Base-by-base conservation (phyloP, 768 basidiomycete species). In the Phylloporus rhodoxanthus region DNA sequence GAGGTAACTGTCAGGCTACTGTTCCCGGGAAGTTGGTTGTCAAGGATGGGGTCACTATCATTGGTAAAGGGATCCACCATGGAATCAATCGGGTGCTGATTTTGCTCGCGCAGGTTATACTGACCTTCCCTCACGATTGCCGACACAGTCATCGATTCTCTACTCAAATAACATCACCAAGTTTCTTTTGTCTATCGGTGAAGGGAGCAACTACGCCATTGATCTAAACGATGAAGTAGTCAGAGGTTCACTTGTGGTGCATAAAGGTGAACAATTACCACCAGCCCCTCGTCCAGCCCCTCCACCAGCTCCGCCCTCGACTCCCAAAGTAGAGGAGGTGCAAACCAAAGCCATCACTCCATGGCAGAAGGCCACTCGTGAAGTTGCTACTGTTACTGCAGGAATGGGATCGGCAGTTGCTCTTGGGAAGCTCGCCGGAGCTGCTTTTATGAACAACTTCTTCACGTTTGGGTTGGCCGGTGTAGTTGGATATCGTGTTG, bases 141-240 rank as follows among this genome's bases (percentile, higher is more conserved):
- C 91, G 14, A 93, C 91, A 0, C 91, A 93, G 60, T 89, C 89
- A 5, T 90, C 87, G 4, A 90, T 88, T 3, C 71, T 93, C 6
- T 93, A 93, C 65, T 93, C 91, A 6, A 93, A 93, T 68, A 93
- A 93, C 60, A 83, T 93, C 54, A 84, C 86, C 32, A 93, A 93
- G 64, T 92, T 93, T 69, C 75, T 93, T 38, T 73, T 92, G 14
- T 91, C 90, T 4, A 78, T 93, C 8, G 82, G 84, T 25, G 76
- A 76, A 33, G 77, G 84, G 38, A 75, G 73, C 39, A 78, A 72
- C 40, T 92, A 81, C 62, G 67, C 66, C 6, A 70, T 93, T 47
- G 80, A 92, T 61, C 73, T 91, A 14, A 77, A 79, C 14, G 91
- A 93, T 58, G 91, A 93, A 68, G 91, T 92, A 36, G 79, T 87